phyloP scores from a whole-genome alignment of 2,329 filamentous ascomycete species.

The Epichloe baconii region DNA sequence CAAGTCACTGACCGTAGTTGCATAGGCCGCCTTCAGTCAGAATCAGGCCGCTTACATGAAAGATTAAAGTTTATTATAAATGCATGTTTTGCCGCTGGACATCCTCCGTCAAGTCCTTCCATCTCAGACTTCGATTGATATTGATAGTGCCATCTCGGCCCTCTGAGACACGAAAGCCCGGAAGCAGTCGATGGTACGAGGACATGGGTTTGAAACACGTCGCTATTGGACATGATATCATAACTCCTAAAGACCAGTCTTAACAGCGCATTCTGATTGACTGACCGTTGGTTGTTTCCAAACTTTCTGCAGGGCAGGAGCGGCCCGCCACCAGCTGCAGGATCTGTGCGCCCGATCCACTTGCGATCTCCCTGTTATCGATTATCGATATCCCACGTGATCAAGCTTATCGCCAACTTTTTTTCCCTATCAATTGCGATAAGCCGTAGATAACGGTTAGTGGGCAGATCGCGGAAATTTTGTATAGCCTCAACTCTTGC shows the following conservation, averaged over 20 bases:
- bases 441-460: slow-evolving; percentile 1
- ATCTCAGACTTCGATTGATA: neutral
- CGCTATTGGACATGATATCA: neutral
- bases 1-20: neutral
- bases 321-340: neutral
- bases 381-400: slow-evolving; percentile 13
- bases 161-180: neutral
- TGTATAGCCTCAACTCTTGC: slow-evolving; percentile 17
- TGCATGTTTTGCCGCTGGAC: neutral
- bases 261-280: neutral
- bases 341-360: neutral
- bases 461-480: slow-evolving; percentile 7
- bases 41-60: neutral
- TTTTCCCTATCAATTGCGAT: slow-evolving; percentile 10
- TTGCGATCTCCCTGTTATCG: slow-evolving; percentile 11
- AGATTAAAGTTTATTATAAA: neutral
- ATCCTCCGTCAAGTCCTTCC: neutral
- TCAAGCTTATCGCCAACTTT: slow-evolving; percentile 15
- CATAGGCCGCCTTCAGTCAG: too few species aligned
- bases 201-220: neutral
- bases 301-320: neutral
- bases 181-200: neutral
- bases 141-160: neutral
- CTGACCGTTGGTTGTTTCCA: neutral
- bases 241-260: neutral